These are phyloP conservation scores for Metschnikowia colocasiae DNA, from an alignment of 805 yeast species.

Conservation along the genomic window DNA sequence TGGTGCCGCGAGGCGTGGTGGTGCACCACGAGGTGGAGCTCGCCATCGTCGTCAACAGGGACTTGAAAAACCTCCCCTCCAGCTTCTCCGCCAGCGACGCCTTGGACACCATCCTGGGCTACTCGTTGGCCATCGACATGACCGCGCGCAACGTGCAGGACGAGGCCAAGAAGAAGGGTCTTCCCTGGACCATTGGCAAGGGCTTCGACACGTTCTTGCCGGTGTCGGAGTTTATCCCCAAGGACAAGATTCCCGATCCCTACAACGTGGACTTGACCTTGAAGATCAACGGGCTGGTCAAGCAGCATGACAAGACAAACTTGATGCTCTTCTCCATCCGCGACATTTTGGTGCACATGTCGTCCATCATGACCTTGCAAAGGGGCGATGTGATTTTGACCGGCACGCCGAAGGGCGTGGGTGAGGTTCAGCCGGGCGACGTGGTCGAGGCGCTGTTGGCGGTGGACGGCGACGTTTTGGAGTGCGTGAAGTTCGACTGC, in stretches of 20 bases:
- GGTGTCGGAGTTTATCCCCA: conserved; percentile 68
- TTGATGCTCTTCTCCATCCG: conserved; percentile 90
- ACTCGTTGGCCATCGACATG: conserved; percentile 86
- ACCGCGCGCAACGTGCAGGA: conserved; percentile 96
- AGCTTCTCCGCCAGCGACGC: conserved; percentile 64
- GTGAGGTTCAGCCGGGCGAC: conserved; percentile 77
- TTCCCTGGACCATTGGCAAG: conserved; percentile 96
- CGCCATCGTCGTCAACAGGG: conserved; percentile 69
- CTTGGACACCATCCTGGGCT: conserved; percentile 75
- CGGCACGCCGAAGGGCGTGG: conserved; percentile 99
- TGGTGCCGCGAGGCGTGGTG: conserved; percentile 73
- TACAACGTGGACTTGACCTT: conserved; percentile 62
- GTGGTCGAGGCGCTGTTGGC: conserved; percentile 58
- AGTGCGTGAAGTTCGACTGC: conserved; percentile 48
- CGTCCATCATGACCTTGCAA: conserved; percentile 85
- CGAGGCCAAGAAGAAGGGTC: conserved; percentile 87
- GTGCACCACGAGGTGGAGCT: conserved; percentile 94
- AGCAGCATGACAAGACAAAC: conserved; percentile 71
- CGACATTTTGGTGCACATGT: conserved; percentile 72
- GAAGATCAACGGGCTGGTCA: conserved; percentile 63
- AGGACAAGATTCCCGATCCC: conserved; percentile 64
- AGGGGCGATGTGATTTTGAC: conserved; percentile 90
- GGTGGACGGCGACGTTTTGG: conserved; percentile 54
- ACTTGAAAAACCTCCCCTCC: conserved; percentile 58
- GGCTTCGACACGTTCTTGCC: conserved; percentile 97